Base-by-base conservation (phyloP, 257 asterid genomes). In the Penstemon eatonii region DNA sequence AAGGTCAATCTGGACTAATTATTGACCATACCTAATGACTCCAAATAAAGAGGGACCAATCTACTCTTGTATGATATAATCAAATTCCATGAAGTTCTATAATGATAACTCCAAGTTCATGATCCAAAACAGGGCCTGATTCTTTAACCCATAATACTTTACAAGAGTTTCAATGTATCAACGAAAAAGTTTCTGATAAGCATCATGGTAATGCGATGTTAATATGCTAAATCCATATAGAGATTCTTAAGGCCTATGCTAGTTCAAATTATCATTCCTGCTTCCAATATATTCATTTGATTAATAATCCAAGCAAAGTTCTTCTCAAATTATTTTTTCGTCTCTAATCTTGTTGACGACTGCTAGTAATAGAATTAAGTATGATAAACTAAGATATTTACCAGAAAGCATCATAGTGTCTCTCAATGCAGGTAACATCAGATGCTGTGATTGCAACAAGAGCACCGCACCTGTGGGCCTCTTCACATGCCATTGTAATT, bases 371-470 rank as follows among this genome's bases (percentile, higher is more conserved):
- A 18, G 2, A 8, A 4, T 7, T 43, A 7, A 63, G 15, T 25
- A 39, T 46, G 57, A 66, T 12, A 57, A 47, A 18, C 37, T 56
- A 47, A 67, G 5, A 36, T 46, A 51, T 50, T 75, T 85, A 93
- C 99, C 99, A 93, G 83, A 90, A 93, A 73, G 88, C 96, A 63
- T 90, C 96, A 65, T 85, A 93, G 73, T 93, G 96, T 68, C 94
- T 84, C 79, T 88, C 96, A 66, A 93, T 93, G 88, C 98, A 93
- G 68, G 89, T 85, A 47, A 90, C 83, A 64, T 93, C 98, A 11
- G 99, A 93, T 11, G 99, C 99, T 19, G 99, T 86, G 73, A 93
- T 84, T 73, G 99, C 99, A 78, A 93, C 89, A 64, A 93, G 81
- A 79, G 99, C 91, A 67, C 99, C 97, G 46, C 82, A 74, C 72